A percentile compares a stretch with the other conserved stretches of the same genome.
Conservation (phyloP, 176 grass and related monocot species). For the Chrysopogon serrulatus region DNA sequence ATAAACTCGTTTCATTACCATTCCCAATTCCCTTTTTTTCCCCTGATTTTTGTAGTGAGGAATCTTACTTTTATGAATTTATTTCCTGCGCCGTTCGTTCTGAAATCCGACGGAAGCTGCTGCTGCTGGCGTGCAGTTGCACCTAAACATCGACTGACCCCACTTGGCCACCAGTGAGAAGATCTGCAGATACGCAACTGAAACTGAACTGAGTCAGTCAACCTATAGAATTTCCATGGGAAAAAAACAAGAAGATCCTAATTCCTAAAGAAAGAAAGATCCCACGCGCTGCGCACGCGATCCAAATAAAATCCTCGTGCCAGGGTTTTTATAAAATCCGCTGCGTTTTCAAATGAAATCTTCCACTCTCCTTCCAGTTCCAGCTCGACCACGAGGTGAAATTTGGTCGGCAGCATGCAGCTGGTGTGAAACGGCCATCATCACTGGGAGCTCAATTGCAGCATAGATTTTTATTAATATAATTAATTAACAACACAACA, state of each 20-base stretch:
- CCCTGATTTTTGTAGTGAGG: neutral
- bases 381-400: constrained; percentile 2
- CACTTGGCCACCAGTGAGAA: neutral
- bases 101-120: neutral
- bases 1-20: neutral
- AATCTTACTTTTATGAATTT: neutral
- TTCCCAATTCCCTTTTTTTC: neutral
- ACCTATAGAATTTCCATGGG: neutral
- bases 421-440: constrained; percentile 4
- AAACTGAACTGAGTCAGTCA: neutral
- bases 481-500: no score
- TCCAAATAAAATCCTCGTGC: neutral
- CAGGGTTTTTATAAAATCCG: neutral
- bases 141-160: neutral
- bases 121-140: neutral
- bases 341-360: neutral
- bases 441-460: neutral
- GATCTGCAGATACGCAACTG: neutral
- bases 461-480: neutral
- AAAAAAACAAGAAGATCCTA: neutral
- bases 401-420: neutral
- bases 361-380: constrained; percentile 3
- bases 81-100: neutral
- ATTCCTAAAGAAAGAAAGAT: neutral
- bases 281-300: neutral